Percentiles rank a stretch among this genome's conserved stretches.
Conservation (phyloP, 306 rosid genomes). For the Cucurbita pepo region DNA sequence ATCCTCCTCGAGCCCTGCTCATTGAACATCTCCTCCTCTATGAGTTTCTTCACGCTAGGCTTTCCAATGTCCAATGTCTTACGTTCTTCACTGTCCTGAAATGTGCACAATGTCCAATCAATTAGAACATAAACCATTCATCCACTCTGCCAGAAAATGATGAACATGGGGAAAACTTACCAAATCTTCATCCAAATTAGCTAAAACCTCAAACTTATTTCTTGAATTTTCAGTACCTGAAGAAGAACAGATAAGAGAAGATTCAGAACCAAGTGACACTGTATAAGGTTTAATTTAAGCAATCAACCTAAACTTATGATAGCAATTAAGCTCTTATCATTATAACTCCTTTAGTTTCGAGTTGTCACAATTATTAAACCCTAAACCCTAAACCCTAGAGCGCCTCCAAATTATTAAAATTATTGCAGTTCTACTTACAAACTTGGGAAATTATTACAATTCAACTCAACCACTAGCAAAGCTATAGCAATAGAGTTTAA, state of each 20-base stretch:
- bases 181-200: constrained; percentile 34
- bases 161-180: constrained; percentile 32
- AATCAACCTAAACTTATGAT: not conserved
- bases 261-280: constrained; percentile 10
- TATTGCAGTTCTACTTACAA: not conserved
- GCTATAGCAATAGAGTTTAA: not conserved
- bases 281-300: not conserved
- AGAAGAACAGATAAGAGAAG: not conserved
- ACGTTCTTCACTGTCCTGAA: constrained; percentile 47
- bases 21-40: constrained; percentile 75
- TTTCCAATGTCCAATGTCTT: constrained; percentile 25
- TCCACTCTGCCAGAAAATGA: not conserved
- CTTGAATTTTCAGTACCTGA: constrained; percentile 46
- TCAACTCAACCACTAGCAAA: not conserved
- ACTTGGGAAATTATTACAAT: not conserved
- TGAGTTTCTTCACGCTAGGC: constrained; percentile 93
- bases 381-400: not conserved
- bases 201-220: constrained; percentile 40
- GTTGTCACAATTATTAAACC: not conserved
- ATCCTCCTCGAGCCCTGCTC: constrained; percentile 33
- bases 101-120: not conserved
- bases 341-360: not conserved
- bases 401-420: not conserved
- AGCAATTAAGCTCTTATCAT: not conserved
- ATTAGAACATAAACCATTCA: not conserved